phyloP scores from a whole-genome alignment of 2,329 filamentous ascomycete species.

The Huntiella decipiens region DNA sequence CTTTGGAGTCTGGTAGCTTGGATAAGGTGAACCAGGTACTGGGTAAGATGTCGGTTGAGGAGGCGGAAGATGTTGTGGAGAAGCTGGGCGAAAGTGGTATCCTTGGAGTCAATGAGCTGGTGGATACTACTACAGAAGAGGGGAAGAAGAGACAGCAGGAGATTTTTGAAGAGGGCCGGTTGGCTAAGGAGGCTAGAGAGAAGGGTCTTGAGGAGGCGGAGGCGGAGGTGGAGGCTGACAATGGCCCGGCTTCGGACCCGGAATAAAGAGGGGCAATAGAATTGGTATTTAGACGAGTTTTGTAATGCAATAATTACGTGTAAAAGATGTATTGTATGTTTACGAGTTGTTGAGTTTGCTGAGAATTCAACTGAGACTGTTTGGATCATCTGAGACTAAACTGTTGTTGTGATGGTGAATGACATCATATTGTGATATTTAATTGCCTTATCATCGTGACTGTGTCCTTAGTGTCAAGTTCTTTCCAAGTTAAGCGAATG shows the following conservation, averaged over 20 bases:
- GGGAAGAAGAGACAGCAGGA: slow-evolving; percentile 61
- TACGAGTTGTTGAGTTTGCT: too few species aligned
- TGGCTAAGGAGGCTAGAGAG: slow-evolving; percentile 9
- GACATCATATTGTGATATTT: too few species aligned
- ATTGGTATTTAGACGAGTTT: too few species aligned
- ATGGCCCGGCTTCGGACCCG: slow-evolving; percentile 8
- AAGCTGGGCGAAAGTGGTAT: slow-evolving; percentile 70
- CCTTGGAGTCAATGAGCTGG: slow-evolving; percentile 76
- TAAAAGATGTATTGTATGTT: too few species aligned
- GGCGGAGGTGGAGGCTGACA: slow-evolving; percentile 1
- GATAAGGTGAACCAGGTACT: slow-evolving; percentile 43
- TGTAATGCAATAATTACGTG: too few species aligned
- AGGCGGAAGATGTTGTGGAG: slow-evolving; percentile 70
- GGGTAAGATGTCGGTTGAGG: slow-evolving; percentile 72
- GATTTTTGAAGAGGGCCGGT: slow-evolving; percentile 36
- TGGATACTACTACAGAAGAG: slow-evolving; percentile 83
- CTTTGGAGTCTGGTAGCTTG: slow-evolving; percentile 71
- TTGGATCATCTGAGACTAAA: too few species aligned
- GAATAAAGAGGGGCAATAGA: slow-evolving; percentile 5
- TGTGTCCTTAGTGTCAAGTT: too few species aligned
- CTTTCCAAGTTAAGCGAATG: too few species aligned
- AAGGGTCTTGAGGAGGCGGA: not conserved
- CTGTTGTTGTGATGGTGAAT: too few species aligned
- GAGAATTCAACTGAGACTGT: too few species aligned
- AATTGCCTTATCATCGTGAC: too few species aligned